These are phyloP conservation scores for Ceratocystis lukuohia DNA, from an alignment of 2,329 filamentous ascomycete species.

Conservation along the genomic window DNA sequence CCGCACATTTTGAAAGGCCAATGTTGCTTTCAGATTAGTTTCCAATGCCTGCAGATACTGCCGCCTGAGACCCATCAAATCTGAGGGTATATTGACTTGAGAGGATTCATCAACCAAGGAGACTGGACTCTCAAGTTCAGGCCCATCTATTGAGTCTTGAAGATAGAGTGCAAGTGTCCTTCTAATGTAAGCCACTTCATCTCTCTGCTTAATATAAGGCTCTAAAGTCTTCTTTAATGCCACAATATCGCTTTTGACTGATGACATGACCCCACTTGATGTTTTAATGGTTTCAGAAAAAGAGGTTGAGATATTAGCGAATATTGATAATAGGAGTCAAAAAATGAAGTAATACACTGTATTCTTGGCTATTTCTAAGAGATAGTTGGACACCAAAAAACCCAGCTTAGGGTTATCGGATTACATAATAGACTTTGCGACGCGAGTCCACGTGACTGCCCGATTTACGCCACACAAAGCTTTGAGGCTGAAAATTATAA, in stretches of 20 bases:
- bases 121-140: constrained; percentile 15
- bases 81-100: constrained; percentile 23
- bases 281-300: no score
- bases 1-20: constrained; percentile 32
- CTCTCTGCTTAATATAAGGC: constrained; percentile 42
- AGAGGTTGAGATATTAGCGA: no score
- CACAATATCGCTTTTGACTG: neutral
- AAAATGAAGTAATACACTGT: no score
- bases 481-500: constrained; percentile 18
- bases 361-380: no score
- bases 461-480: constrained; percentile 16
- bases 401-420: neutral
- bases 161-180: constrained; percentile 43
- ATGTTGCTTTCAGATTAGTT: constrained; percentile 38
- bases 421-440: neutral
- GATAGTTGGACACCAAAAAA: no score
- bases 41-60: constrained; percentile 43
- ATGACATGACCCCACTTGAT: constrained; percentile 4
- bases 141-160: constrained; percentile 21
- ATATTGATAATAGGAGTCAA: no score
- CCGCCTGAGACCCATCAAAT: constrained; percentile 36
- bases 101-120: constrained; percentile 18
- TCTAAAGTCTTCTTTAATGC: constrained; percentile 27
- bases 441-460: constrained; percentile 17
- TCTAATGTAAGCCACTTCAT: constrained; percentile 44